Conservation (phyloP, 2,329 filamentous ascomycete genomes). For the Metarhizium sp. region DNA sequence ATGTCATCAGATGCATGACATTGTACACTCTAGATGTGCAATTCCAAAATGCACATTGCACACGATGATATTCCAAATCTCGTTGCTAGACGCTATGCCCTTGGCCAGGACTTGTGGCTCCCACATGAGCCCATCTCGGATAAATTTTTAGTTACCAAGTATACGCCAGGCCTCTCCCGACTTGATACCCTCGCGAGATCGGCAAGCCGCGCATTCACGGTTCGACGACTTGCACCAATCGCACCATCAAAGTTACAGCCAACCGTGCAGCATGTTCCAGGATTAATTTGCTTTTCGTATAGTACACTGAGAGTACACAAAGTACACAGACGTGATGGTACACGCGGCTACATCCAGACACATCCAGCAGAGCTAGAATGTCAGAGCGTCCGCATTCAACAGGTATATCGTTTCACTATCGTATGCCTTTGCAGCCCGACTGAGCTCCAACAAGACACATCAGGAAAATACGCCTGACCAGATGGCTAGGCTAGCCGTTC, state of each 20-base stretch:
- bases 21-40: no score
- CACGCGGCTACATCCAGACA: neutral
- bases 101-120: neutral
- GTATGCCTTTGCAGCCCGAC: no score
- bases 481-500: conserved; percentile 5
- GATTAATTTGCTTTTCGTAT: neutral
- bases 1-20: no score
- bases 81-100: neutral
- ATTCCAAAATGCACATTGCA: no score
- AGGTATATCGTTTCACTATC: neutral
- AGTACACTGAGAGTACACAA: neutral
- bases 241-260: no score
- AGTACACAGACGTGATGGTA: neutral
- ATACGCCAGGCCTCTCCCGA: neutral
- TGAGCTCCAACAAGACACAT: neutral
- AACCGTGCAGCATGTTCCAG: neutral
- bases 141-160: neutral
- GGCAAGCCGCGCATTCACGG: neutral
- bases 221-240: neutral
- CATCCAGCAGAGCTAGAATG: neutral
- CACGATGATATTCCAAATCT: neutral
- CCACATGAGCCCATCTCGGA: neutral
- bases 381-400: neutral
- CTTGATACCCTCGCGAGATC: neutral
- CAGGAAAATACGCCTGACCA: conserved; percentile 4